phyloP scores from a whole-genome alignment of 1,284 basidiomycete genomes.

The Wolfiporia cocos region DNA sequence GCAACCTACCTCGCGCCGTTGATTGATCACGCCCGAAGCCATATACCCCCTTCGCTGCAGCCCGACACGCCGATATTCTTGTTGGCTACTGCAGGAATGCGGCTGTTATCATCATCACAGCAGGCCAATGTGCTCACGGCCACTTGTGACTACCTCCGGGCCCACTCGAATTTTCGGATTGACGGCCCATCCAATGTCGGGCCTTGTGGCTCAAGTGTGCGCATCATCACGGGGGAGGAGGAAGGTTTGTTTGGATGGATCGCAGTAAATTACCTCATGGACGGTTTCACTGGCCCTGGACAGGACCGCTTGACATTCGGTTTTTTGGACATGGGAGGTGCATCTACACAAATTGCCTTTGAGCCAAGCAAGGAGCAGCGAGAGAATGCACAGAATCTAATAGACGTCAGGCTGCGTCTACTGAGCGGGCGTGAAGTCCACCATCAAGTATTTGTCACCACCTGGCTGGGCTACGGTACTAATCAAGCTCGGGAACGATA shows the following conservation, averaged over 20 bases:
- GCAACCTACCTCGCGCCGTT: constrained; percentile 77
- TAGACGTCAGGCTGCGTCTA: constrained; percentile 77
- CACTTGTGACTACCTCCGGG: constrained; percentile 74
- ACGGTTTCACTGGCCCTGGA: constrained; percentile 77
- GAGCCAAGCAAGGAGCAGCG: constrained; percentile 63
- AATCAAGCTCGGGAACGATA: constrained; percentile 95
- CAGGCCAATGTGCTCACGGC: constrained; percentile 71
- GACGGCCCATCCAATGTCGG: constrained; percentile 57
- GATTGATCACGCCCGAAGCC: constrained; percentile 74
- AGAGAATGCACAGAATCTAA: constrained; percentile 55
- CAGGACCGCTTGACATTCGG: constrained; percentile 81
- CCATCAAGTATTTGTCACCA: constrained; percentile 95
- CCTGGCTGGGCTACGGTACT: constrained; percentile 98
- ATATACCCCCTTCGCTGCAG: constrained; percentile 84
- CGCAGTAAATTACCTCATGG: constrained; percentile 98
- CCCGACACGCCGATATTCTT: constrained; percentile 87
- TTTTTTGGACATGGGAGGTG: constrained; percentile 99
- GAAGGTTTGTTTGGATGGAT: constrained; percentile 99
- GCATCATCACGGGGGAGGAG: constrained; percentile 96
- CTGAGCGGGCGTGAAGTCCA: constrained; percentile 83
- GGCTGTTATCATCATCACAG: constrained; percentile 67
- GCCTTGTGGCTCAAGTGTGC: constrained; percentile 85
- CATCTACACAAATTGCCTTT: constrained; percentile 98
- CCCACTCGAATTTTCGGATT: constrained; percentile 73
- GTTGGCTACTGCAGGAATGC: constrained; percentile 97